These are phyloP conservation scores for Sungouiozyma intestinalis DNA, from an alignment of 805 yeast species.

Conservation along the genomic window DNA sequence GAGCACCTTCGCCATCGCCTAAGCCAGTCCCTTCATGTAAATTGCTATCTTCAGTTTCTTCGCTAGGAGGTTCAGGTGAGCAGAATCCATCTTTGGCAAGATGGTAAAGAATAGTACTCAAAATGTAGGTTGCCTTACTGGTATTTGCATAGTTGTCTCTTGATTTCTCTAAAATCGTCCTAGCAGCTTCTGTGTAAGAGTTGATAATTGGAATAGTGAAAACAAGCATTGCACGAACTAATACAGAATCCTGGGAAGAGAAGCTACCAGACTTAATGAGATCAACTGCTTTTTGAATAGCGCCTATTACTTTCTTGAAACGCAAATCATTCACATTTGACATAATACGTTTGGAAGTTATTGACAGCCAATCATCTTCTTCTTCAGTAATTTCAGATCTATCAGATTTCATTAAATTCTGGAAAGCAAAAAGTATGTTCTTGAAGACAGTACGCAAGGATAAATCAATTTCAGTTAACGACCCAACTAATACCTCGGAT, in stretches of 20 bases:
- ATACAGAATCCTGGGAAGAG: slow-evolving; percentile 28
- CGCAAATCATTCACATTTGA: slow-evolving; percentile 36
- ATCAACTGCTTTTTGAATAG: slow-evolving; percentile 30
- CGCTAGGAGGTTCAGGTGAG: slow-evolving; percentile 68
- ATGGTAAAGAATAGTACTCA: slow-evolving; percentile 45
- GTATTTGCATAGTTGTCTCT: slow-evolving; percentile 41
- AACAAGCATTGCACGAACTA: slow-evolving; percentile 39
- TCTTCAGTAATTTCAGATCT: slow-evolving; percentile 31
- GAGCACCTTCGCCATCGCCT: slow-evolving; percentile 89
- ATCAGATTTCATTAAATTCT: slow-evolving; percentile 39
- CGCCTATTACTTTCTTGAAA: slow-evolving; percentile 27
- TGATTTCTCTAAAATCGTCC: slow-evolving; percentile 34
- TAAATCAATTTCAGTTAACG: slow-evolving; percentile 33
- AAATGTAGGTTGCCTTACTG: slow-evolving; percentile 50
- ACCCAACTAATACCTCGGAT: neutral
- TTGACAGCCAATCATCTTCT: slow-evolving; percentile 60
- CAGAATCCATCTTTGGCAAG: slow-evolving; percentile 82
- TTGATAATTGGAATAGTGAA: slow-evolving; percentile 54
- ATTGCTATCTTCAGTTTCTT: slow-evolving; percentile 53
- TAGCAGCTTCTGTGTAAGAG: slow-evolving; percentile 45
- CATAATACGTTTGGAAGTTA: slow-evolving; percentile 36
- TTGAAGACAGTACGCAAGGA: slow-evolving; percentile 42
- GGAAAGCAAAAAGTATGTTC: slow-evolving; percentile 57
- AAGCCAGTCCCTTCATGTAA: slow-evolving; percentile 81
- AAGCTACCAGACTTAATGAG: slow-evolving; percentile 32